Conservation (phyloP, 169 alveolate genomes). For the Plasmodium yoelii region DNA sequence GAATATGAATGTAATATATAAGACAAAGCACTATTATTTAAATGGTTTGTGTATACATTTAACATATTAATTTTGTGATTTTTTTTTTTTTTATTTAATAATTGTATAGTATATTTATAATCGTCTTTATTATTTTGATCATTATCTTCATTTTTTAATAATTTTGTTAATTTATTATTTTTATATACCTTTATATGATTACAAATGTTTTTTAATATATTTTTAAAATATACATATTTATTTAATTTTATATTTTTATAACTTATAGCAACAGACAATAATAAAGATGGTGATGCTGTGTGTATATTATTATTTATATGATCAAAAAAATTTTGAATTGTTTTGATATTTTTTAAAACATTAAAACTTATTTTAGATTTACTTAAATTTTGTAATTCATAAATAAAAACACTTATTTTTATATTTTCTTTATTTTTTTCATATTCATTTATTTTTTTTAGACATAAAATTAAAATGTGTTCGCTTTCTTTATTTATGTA, state of each 20-base stretch:
- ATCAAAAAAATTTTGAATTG: conserved; percentile 14
- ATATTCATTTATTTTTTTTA: conserved; percentile 44
- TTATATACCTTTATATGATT: conserved; percentile 44
- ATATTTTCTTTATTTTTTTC: conserved; percentile 20
- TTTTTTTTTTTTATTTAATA: conserved; percentile 17
- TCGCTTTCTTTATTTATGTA: conserved; percentile 67
- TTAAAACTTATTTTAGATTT: conserved; percentile 39
- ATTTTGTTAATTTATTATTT: conserved; percentile 21
- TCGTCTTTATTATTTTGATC: conserved; percentile 1
- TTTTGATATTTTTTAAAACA: conserved; percentile 36
- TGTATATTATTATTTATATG: conserved; percentile 23
- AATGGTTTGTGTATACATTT: conserved; percentile 35
- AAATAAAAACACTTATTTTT: conserved; percentile 31
- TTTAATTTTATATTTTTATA: conserved; percentile 38
- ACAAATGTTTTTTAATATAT: conserved; percentile 39
- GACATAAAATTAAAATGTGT: conserved; percentile 31
- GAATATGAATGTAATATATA: conserved; percentile 56
- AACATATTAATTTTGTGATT: conserved; percentile 30
- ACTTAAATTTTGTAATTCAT: conserved; percentile 55
- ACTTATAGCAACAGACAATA: conserved; percentile 41
- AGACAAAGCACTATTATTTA: conserved; percentile 42
- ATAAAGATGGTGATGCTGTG: conserved; percentile 28
- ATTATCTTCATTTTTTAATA: conserved; percentile 7
- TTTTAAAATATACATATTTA: conserved; percentile 56
- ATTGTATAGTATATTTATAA: conserved; percentile 53